These are phyloP conservation scores for Heteromeles arbutifolia DNA, from an alignment of 306 rosid genomes.

Conservation along the genomic window DNA sequence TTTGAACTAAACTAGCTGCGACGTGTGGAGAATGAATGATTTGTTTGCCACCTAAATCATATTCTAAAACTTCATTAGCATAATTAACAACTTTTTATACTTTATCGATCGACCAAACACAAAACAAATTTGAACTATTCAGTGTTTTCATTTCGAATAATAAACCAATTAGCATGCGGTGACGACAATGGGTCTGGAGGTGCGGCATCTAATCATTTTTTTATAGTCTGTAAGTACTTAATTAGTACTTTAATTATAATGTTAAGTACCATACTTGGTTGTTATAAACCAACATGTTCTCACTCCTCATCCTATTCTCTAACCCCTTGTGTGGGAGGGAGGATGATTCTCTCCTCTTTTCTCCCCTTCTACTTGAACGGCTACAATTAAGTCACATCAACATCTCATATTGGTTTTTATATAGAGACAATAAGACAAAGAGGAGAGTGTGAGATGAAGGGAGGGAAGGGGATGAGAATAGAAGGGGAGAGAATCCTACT, in stretches of 20 bases:
- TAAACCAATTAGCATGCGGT: not conserved
- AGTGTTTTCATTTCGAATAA: not conserved
- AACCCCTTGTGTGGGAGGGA: not conserved
- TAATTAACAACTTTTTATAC: not conserved
- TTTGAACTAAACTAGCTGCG: not conserved
- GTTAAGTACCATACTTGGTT: not conserved
- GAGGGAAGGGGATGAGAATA: no score
- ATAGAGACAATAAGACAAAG: no score
- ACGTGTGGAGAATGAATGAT: not conserved
- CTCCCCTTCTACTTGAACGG: no score
- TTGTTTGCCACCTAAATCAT: not conserved
- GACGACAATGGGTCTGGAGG: not conserved
- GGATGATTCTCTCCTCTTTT: no score
- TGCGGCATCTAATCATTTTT: not conserved
- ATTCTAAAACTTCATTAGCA: not conserved
- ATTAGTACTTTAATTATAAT: not conserved
- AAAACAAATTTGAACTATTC: not conserved
- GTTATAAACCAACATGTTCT: not conserved
- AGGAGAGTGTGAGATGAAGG: no score
- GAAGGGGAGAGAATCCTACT: no score
- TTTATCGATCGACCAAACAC: not conserved
- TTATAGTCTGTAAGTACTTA: not conserved
- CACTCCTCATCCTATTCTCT: not conserved
- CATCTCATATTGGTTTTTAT: no score
- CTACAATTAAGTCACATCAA: no score